Base-by-base conservation (phyloP, 208 protist species). In the Leishmania major region DNA sequence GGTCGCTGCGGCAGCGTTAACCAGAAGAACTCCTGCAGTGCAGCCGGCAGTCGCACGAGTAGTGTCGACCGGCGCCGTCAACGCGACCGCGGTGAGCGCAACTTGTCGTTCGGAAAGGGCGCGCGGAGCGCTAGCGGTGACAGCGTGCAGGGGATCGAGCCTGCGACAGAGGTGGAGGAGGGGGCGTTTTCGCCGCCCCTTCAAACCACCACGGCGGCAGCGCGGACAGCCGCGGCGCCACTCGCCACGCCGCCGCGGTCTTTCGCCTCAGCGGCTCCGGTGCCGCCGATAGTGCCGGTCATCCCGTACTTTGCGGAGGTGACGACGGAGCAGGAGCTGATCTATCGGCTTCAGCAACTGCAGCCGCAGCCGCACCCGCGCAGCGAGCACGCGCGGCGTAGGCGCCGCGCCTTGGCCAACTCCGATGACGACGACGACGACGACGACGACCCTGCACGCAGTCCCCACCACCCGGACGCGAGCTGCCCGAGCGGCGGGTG, bases 241-340 rank as follows among this genome's bases (percentile, higher is more conserved):
- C 69, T 73, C 40, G 19, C 4, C 3, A 73, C 69, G 37, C 69
- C 69, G 19, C 69, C 69, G 25, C 69, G 7, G 40, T 1, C 62
- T 22, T 25, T 37, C 31, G 5, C 67, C 70, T 15, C 70, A 0
- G 25, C 70, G 45, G 11, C 28, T 28, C 1, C 70, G 19, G 66
- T 47, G 45, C 10, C 62, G 10, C 40, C 53, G 22, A 59, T 45
- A 37, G 62, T 86, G 5, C 81, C 85, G 1, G 31, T 81, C 35
- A 80, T 84, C 11, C 73, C 85, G 25, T 40, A 35, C 51, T 85
- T 86, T 35, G 59, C 70, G 13, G 67, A 82, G 53, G 22, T 87
- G 11, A 71, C 51, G 28, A 43, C 37, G 19, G 49, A 64, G 57
- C 80, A 80, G 28, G 80, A 84, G 57, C 25, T 45, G n/a, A n/a